These are phyloP conservation scores for Strigomonas oncopelti DNA, from an alignment of 208 protist genomes.

Conservation along the genomic window DNA sequence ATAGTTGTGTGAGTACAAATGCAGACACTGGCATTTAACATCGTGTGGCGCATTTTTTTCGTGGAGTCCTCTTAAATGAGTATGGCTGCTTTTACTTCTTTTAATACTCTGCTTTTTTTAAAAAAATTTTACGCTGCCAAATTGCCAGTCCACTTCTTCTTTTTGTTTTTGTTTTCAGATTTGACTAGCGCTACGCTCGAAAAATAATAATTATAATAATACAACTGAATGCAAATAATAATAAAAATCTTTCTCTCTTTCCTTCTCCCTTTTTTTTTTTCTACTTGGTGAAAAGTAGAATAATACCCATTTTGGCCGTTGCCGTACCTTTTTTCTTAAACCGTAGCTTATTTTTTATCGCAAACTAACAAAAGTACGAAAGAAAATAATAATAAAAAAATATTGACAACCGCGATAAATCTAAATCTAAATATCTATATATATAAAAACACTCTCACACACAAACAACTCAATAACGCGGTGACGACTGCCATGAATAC, in stretches of 20 bases:
- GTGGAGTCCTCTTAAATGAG: too few species aligned
- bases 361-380: too few species aligned
- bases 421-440: neutral
- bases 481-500: neutral
- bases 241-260: neutral
- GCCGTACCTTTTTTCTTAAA: constrained; percentile 10
- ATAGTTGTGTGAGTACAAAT: too few species aligned
- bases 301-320: constrained; percentile 2
- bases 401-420: too few species aligned
- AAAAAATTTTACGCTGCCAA: neutral
- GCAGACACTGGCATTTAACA: too few species aligned
- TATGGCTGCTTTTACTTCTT: constrained; percentile 13
- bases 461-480: too few species aligned
- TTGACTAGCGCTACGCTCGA: too few species aligned
- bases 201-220: too few species aligned
- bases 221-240: neutral
- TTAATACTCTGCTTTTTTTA: constrained; percentile 10
- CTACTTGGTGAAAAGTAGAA: neutral
- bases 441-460: neutral
- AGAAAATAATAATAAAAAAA: too few species aligned
- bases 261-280: neutral
- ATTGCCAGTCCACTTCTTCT: too few species aligned
- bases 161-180: constrained; percentile 6
- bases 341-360: constrained; percentile 18
- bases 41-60: too few species aligned